Evolutionary conservation across 2,329 filamentous ascomycete species (phyloP), one percentile per base, ranked within the genome.

Genomic region (Furcasterigmium sp.): DNA sequence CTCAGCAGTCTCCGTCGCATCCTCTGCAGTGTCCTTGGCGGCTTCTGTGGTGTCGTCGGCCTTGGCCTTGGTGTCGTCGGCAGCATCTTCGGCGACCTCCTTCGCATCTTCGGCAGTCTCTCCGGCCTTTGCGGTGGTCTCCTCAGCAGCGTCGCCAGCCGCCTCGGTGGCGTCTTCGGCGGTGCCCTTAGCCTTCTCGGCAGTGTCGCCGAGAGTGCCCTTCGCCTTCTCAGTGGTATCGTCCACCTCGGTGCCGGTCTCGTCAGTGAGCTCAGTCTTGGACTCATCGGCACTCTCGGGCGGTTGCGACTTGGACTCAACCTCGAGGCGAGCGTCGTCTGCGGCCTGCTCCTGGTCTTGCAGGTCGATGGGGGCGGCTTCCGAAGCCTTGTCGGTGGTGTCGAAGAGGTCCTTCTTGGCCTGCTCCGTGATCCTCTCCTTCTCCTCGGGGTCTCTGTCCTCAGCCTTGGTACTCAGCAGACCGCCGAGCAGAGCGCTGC

Each of bases 361-460:
- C 15, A 51, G 37, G 13, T 49, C 44, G 42, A 51, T 38, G 3
- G 48, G 48, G 13, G 48, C 48, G 15, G 42, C 46, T 15, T 51
- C 47, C 9, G 46, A 49, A 7, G 48, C 46, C 15, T 46, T 49
- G 29, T 51, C 41, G 5, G 11, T 29, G 34, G 26, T 20, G 18
- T 43, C 41, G 29, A 51, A 51, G 3, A 51, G 48, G 28, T 43
- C 46, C 15, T 45, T 46, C 46, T 51, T 49, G 9, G 48, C 48
- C 30, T 49, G 39, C 18, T 51, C 47, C 6, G 42, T 45, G 4
- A 47, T 5, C 10, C 41, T 37, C 10, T 36, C 25, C 19, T 49
- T 49, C 14, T 51, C 46, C 25, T 40, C 44, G 2, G 21, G 28
- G 8, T 49, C 44, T 9, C 41, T 20, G 4, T 43, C 41, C 5